Evolutionary conservation across 129 eudicot species (phyloP).

Genomic region (Escallonia herrerae): DNA sequence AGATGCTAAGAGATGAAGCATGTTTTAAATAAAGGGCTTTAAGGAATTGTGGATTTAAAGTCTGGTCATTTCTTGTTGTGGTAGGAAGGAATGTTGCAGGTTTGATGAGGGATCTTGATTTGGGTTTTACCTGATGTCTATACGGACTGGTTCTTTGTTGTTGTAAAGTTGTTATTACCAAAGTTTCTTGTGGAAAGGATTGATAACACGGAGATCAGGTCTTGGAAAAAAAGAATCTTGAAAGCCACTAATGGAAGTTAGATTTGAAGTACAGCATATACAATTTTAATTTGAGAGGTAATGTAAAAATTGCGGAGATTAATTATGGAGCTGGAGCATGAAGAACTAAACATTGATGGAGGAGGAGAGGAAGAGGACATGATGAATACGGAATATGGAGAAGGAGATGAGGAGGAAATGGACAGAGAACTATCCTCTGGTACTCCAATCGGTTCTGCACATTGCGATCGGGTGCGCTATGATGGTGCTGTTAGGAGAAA

Average conservation of each 20-base stretch:
- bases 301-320: not conserved
- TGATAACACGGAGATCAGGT: not conserved
- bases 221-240: not conserved
- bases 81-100: not conserved
- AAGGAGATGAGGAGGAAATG: slow-evolving; percentile 44
- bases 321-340: slow-evolving; percentile 6
- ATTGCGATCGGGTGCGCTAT: slow-evolving; percentile 26
- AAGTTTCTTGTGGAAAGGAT: not conserved
- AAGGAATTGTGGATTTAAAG: slow-evolving; percentile 10
- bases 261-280: not conserved
- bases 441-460: slow-evolving; percentile 16
- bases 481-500: slow-evolving; percentile 58
- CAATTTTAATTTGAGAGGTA: not conserved
- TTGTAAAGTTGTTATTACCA: not conserved
- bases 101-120: not conserved
- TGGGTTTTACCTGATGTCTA: not conserved
- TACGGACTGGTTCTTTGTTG: not conserved
- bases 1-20: not conserved
- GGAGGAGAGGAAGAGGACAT: slow-evolving; percentile 19
- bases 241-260: not conserved
- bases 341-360: slow-evolving; percentile 1
- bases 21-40: slow-evolving; percentile 6
- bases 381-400: not conserved
- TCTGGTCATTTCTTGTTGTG: slow-evolving; percentile 10
- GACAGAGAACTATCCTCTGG: slow-evolving; percentile 35